Conservation (phyloP, 2,329 filamentous ascomycete genomes). For the Fusarium austroafricanum region DNA sequence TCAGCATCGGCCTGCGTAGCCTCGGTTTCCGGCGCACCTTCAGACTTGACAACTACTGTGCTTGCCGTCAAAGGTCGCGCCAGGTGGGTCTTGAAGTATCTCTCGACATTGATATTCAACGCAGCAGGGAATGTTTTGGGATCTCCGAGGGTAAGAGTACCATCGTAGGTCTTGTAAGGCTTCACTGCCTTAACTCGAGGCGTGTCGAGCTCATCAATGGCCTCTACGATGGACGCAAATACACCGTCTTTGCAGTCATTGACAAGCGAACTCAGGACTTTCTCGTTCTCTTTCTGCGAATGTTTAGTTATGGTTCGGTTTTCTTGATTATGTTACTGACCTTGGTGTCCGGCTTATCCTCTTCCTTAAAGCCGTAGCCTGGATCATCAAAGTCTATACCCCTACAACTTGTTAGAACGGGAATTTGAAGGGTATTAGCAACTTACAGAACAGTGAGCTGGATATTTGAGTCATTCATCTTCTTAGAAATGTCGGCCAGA, state of each 20-base stretch:
- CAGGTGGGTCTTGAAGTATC: constrained; percentile 87
- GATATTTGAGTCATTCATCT: constrained; percentile 81
- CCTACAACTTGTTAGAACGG: constrained; percentile 56
- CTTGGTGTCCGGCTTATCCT: constrained; percentile 81
- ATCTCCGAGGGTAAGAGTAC: constrained; percentile 83
- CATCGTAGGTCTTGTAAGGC: constrained; percentile 83
- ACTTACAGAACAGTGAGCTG: constrained; percentile 82
- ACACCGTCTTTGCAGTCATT: constrained; percentile 74
- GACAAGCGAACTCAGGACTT: constrained; percentile 71
- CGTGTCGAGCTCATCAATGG: constrained; percentile 80
- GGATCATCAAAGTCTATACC: constrained; percentile 94
- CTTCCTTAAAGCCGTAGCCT: constrained; percentile 92
- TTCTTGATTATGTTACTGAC: constrained; percentile 53
- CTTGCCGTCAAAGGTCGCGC: constrained; percentile 81
- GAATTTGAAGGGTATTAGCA: neutral
- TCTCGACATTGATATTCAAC: constrained; percentile 85
- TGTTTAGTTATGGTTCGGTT: constrained; percentile 5
- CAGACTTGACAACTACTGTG: constrained; percentile 73
- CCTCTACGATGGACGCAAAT: constrained; percentile 88
- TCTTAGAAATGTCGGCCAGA: constrained; percentile 74
- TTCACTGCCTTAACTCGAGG: constrained; percentile 81
- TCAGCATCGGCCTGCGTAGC: constrained; percentile 63
- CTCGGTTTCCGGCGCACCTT: constrained; percentile 60
- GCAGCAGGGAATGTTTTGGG: constrained; percentile 78
- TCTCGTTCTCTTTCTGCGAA: constrained; percentile 72